Conservation (phyloP, 2,329 filamentous ascomycete genomes). For the Trichoderma atroviride region DNA sequence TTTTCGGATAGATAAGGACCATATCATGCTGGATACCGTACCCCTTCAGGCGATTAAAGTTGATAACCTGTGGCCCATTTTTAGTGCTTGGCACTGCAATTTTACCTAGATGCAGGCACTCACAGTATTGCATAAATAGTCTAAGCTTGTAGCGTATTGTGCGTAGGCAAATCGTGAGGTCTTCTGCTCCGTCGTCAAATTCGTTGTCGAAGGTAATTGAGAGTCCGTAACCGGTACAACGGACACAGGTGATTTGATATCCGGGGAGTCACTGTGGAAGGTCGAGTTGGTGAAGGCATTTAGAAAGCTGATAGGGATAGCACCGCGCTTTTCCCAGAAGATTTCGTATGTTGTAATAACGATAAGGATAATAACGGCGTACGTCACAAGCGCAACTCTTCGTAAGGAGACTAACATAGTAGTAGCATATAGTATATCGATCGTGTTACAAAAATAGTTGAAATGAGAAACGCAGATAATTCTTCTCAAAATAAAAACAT, state of each 20-base stretch:
- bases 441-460: background rate
- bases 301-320: background rate
- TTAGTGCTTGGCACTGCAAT: background rate
- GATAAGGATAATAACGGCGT: background rate
- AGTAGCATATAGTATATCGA: background rate
- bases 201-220: background rate
- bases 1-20: background rate
- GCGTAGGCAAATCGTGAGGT: background rate
- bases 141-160: background rate
- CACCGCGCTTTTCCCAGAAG: background rate
- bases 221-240: too few species aligned
- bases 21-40: background rate
- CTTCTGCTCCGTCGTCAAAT: background rate
- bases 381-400: background rate
- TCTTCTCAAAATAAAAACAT: background rate
- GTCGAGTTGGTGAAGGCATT: background rate
- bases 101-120: background rate
- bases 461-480: background rate
- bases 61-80: background rate
- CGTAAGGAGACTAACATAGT: background rate
- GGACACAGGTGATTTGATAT: background rate
- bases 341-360: background rate
- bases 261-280: background rate
- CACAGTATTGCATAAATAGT: background rate
- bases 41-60: background rate